A percentile compares a stretch with the other conserved stretches of the same genome.
Conservation (phyloP, 495 filamentous ascomycete species). For the Cenococcum geophilum region DNA sequence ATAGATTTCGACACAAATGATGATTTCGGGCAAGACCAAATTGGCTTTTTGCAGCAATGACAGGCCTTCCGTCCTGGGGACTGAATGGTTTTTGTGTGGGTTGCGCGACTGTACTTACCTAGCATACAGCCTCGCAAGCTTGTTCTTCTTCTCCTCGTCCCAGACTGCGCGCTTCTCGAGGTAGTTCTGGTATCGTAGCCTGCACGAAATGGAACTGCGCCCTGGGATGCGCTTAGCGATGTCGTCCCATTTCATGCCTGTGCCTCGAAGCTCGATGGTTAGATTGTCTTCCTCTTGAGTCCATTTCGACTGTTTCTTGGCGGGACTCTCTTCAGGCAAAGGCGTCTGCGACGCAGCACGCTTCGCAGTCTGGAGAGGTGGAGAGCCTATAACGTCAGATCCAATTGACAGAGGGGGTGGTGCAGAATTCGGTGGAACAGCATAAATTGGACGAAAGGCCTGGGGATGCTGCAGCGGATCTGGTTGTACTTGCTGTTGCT, state of each 20-base stretch:
- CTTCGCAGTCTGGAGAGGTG: conserved; percentile 42
- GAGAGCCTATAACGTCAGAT: conserved; percentile 20
- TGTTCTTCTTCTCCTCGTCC: conserved; percentile 97
- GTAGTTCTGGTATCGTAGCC: conserved; percentile 96
- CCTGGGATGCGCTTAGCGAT: conserved; percentile 86
- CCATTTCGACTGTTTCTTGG: conserved; percentile 97
- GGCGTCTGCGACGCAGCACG: conserved; percentile 44
- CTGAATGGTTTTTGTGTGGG: conserved; percentile 1
- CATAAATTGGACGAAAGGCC: conserved; percentile 25
- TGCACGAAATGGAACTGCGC: conserved; percentile 85
- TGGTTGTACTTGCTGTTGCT: conserved; percentile 18
- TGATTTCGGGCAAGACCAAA: conserved; percentile 13
- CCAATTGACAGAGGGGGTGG: conserved; percentile 16
- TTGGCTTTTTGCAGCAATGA: neutral
- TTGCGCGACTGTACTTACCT: conserved; percentile 54
- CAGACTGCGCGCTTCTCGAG: conserved; percentile 83
- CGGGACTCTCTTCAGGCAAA: conserved; percentile 62
- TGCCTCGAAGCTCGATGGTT: conserved; percentile 81
- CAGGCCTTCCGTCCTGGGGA: neutral
- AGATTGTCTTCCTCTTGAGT: conserved; percentile 80
- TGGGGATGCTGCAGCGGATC: conserved; percentile 26
- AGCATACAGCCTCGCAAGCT: conserved; percentile 88
- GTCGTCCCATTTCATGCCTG: conserved; percentile 97
- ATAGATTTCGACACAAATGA: conserved; percentile 1
- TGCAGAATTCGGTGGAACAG: conserved; percentile 16